phyloP scores from a whole-genome alignment of 2,329 filamentous ascomycete genomes.

The Trichoderma sp. region DNA sequence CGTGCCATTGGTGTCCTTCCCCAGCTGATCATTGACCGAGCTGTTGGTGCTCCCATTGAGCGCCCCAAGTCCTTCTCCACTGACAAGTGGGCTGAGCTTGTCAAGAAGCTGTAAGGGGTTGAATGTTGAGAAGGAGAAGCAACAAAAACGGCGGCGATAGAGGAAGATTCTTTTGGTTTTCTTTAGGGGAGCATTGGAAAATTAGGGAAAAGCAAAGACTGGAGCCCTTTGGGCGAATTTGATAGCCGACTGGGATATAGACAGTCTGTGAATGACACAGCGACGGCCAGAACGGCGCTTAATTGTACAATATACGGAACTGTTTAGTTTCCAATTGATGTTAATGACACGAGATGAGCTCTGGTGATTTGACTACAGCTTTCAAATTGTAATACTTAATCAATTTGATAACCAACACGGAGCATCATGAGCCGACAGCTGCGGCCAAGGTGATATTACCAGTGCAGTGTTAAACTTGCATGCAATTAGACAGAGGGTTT shows the following conservation, averaged over 20 bases:
- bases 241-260: conserved; percentile 29
- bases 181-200: conserved; percentile 4
- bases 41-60: conserved; percentile 95
- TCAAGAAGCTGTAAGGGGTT: conserved; percentile 78
- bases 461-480: neutral
- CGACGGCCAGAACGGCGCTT: conserved; percentile 33
- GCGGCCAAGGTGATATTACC: neutral
- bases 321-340: conserved; percentile 30
- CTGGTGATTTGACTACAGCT: neutral
- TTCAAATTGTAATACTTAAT: neutral
- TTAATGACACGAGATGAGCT: conserved; percentile 30
- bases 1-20: conserved; percentile 97
- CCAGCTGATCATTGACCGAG: conserved; percentile 99
- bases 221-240: conserved; percentile 11
- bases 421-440: neutral
- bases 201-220: conserved; percentile 14
- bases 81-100: conserved; percentile 92
- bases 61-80: conserved; percentile 99
- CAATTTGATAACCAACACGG: neutral
- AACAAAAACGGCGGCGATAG: conserved; percentile 15
- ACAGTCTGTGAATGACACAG: conserved; percentile 32
- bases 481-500: neutral
- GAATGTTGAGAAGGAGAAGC: neutral
- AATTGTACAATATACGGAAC: conserved; percentile 36
- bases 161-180: conserved; percentile 19